These are phyloP conservation scores for Plasmodium gaboni DNA, from an alignment of 169 alveolate genomes.

Conservation along the genomic window DNA sequence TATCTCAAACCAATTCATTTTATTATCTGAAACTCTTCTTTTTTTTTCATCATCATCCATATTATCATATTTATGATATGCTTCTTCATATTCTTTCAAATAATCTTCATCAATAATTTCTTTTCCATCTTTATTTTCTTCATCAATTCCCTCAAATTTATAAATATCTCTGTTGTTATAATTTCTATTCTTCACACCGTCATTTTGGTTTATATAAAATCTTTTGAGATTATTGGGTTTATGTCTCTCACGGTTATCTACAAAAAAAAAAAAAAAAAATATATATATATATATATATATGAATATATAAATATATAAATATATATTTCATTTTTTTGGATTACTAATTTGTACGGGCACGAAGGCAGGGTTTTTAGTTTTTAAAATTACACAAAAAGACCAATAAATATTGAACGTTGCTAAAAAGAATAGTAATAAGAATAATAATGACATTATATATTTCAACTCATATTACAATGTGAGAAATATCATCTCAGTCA, in stretches of 20 bases:
- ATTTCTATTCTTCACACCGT: not conserved
- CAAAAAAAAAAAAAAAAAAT: conserved; percentile 3
- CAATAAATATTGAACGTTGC: conserved; percentile 6
- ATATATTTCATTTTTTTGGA: not conserved
- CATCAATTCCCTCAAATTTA: conserved; percentile 19
- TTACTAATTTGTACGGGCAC: conserved; percentile 26
- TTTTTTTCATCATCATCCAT: not conserved
- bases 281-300: not conserved
- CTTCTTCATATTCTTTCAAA: conserved; percentile 16
- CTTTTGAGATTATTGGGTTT: conserved; percentile 12
- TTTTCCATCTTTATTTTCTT: conserved; percentile 7
- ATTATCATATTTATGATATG: not conserved
- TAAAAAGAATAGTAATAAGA: conserved; percentile 19
- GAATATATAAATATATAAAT: not conserved
- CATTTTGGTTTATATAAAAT: conserved; percentile 16
- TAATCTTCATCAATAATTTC: conserved; percentile 9
- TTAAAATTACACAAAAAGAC: conserved; percentile 33
- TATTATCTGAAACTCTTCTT: not conserved
- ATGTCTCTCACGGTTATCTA: conserved; percentile 23
- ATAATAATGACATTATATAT: conserved; percentile 61
- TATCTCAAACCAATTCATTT: conserved; percentile 1
- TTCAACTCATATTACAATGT: conserved; percentile 2
- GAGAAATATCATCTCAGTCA: conserved; percentile 18
- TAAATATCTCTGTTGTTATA: conserved; percentile 19
- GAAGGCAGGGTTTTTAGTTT: conserved; percentile 42